A percentile compares a stretch with the other conserved stretches of the same genome.
Evolutionary conservation across 2,329 filamentous ascomycete genomes (phyloP).

Genomic region (Bipolaris gigantea): DNA sequence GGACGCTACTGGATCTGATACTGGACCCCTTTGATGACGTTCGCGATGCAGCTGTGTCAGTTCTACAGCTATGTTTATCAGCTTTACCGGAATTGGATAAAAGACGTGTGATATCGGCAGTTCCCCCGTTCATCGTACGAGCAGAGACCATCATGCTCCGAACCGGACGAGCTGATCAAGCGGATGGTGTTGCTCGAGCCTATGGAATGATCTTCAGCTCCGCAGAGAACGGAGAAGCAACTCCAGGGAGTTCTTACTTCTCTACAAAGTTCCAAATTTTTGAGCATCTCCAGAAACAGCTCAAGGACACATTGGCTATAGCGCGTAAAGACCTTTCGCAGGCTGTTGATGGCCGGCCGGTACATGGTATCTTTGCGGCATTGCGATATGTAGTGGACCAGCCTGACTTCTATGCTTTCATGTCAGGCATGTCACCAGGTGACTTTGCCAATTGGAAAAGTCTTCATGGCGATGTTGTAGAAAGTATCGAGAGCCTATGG

Average conservation of each 20-base stretch:
- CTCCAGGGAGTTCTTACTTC: conserved; percentile 14
- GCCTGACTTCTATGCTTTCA: conserved; percentile 36
- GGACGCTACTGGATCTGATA: conserved; percentile 74
- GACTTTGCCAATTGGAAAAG: conserved; percentile 33
- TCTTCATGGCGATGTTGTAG: conserved; percentile 61
- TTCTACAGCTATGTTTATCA: conserved; percentile 46
- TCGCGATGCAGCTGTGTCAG: conserved; percentile 57
- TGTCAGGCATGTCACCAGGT: conserved; percentile 14
- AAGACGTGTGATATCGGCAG: conserved; percentile 11
- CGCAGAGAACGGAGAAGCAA: conserved; percentile 9
- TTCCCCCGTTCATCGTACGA: conserved; percentile 35
- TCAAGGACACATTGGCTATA: conserved; percentile 67
- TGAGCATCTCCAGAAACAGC: conserved; percentile 58
- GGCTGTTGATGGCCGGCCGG: conserved; percentile 55
- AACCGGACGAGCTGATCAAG: conserved; percentile 86
- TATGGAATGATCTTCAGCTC: conserved; percentile 71
- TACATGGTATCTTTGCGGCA: conserved; percentile 50
- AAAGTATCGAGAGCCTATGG: conserved; percentile 73
- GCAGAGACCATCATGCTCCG: conserved; percentile 61
- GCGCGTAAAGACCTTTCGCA: conserved; percentile 66
- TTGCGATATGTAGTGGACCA: conserved; percentile 56
- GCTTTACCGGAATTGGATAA: conserved; percentile 22
- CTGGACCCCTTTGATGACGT: conserved; percentile 95
- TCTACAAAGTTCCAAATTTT: conserved; percentile 55
- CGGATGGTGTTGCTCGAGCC: conserved; percentile 82